These are phyloP conservation scores for Agaricales sp. DNA, from an alignment of 1,284 basidiomycete genomes.

Conservation along the genomic window DNA sequence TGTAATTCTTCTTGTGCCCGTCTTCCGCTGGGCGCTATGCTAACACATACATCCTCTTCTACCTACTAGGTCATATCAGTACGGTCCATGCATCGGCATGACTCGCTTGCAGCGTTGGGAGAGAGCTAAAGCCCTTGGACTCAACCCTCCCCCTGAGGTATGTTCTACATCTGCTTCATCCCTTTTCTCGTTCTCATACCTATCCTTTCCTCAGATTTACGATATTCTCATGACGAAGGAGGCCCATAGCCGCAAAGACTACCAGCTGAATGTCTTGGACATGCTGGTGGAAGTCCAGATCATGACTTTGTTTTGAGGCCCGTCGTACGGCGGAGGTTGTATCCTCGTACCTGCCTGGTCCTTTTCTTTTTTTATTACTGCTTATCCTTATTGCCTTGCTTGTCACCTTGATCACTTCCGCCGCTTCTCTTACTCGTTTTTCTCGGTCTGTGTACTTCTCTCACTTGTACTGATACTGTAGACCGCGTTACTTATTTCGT, in stretches of 20 bases:
- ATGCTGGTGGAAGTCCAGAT: constrained; percentile 1
- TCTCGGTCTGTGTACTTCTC: too few species aligned
- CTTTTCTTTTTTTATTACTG: too few species aligned
- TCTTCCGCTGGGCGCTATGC: constrained; percentile 3
- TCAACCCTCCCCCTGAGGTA: constrained; percentile 80
- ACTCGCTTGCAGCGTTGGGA: constrained; percentile 84
- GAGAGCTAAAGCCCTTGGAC: constrained; percentile 69
- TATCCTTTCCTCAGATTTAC: constrained; percentile 41
- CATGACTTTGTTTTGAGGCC: too few species aligned
- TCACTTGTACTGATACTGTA: too few species aligned
- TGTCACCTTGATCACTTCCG: too few species aligned
- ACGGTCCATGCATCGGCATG: constrained; percentile 81
- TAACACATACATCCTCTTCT: background rate
- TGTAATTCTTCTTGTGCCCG: constrained; percentile 40
- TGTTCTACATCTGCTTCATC: constrained; percentile 13
- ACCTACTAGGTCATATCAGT: constrained; percentile 55
- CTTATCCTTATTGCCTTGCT: too few species aligned
- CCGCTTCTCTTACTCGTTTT: too few species aligned
- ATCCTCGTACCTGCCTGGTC: too few species aligned
- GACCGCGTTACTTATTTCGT: too few species aligned
- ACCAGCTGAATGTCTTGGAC: constrained; percentile 34
- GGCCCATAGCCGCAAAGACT: constrained; percentile 32
- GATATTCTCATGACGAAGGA: constrained; percentile 60
- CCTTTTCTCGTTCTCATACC: background rate
- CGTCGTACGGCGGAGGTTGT: too few species aligned